These are phyloP conservation scores for Sphagnurus paluster DNA, from an alignment of 1,284 basidiomycete genomes.

Conservation along the genomic window DNA sequence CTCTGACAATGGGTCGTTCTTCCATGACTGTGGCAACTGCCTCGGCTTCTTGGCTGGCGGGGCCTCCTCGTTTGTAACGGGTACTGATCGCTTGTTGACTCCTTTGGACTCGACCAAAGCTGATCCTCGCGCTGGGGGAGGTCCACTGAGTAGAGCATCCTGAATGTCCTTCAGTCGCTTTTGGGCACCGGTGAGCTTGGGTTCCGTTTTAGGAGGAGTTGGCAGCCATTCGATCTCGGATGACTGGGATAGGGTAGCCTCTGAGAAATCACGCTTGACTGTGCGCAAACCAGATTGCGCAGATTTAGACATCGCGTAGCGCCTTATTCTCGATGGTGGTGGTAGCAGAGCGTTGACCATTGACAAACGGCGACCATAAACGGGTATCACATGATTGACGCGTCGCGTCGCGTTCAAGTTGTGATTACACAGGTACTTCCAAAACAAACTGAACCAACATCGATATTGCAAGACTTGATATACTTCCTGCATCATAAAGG, in stretches of 20 bases:
- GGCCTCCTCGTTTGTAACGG: slow-evolving; percentile 28
- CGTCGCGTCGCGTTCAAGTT: no score
- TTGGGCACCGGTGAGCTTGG: slow-evolving; percentile 36
- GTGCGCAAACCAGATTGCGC: slow-evolving; percentile 47
- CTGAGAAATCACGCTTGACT: slow-evolving; percentile 47
- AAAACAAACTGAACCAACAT: no score
- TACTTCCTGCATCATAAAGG: no score
- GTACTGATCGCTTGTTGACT: slow-evolving; percentile 48
- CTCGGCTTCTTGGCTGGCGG: slow-evolving; percentile 52
- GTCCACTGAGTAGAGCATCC: slow-evolving; percentile 40
- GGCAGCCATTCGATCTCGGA: slow-evolving; percentile 39
- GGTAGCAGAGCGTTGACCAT: no score
- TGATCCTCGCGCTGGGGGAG: slow-evolving; percentile 14
- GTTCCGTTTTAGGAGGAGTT: slow-evolving; percentile 27
- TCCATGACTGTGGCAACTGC: slow-evolving; percentile 53
- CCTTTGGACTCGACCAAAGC: slow-evolving; percentile 32
- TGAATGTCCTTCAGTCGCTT: slow-evolving; percentile 56
- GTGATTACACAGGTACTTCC: no score
- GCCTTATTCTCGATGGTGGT: no score
- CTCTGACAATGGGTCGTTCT: slow-evolving; percentile 27
- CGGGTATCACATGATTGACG: no score
- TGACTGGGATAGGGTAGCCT: slow-evolving; percentile 26
- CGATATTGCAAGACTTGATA: no score
- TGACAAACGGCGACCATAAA: no score
- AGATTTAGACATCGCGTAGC: slow-evolving; percentile 36